These are phyloP conservation scores for Saturnispora mendoncae DNA, from an alignment of 805 yeast species.

Conservation along the genomic window DNA sequence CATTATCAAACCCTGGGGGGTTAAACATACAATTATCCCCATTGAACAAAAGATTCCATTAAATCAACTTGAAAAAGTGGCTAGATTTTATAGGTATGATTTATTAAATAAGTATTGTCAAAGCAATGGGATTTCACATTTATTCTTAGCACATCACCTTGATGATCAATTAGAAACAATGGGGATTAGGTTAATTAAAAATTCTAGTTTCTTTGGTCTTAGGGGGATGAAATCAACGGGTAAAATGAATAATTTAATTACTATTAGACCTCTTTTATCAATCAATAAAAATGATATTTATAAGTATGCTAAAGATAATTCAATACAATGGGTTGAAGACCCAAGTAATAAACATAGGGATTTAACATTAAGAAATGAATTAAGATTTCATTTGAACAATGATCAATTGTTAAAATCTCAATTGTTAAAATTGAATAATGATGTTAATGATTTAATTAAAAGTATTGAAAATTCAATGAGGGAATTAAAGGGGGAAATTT, in stretches of 20 bases:
- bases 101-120: conserved; percentile 36
- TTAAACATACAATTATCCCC: conserved; percentile 22
- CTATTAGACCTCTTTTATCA: conserved; percentile 47
- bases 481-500: conserved; percentile 16
- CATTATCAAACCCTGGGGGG: conserved; percentile 14
- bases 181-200: conserved; percentile 40
- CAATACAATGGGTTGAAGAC: conserved; percentile 63
- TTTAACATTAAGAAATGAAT: conserved; percentile 50
- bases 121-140: conserved; percentile 23
- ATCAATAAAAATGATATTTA: conserved; percentile 37
- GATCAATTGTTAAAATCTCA: conserved; percentile 10
- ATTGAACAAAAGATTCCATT: conserved; percentile 15
- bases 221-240: conserved; percentile 43
- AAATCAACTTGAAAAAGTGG: conserved; percentile 40
- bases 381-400: conserved; percentile 22
- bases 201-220: conserved; percentile 48
- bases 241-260: conserved; percentile 12
- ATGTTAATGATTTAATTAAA: conserved; percentile 12
- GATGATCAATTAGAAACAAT: conserved; percentile 72
- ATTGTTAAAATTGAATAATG: conserved; percentile 12
- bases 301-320: conserved; percentile 34
- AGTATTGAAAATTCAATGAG: conserved; percentile 18
- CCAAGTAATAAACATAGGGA: conserved; percentile 45
- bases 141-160: conserved; percentile 58
- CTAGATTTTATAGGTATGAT: conserved; percentile 46